Evolutionary conservation across 495 filamentous ascomycete genomes (phyloP).

Genomic region (Talaromyces borbonicus): DNA sequence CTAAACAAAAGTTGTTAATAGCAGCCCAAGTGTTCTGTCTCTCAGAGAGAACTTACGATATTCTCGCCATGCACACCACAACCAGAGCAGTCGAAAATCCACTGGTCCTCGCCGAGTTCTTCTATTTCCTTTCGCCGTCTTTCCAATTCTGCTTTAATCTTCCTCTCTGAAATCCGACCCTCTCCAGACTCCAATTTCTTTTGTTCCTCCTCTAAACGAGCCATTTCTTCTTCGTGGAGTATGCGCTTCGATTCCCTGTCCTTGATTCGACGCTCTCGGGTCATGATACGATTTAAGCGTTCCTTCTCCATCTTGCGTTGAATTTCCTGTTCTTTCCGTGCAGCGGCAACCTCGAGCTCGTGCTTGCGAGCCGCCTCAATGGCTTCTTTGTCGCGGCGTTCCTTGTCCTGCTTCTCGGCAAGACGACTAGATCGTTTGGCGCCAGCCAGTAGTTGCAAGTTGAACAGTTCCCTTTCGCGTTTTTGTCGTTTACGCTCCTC

Average conservation of each 20-base stretch:
- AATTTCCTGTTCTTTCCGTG: slow-evolving; percentile 58
- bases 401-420: slow-evolving; percentile 68
- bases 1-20: slow-evolving; percentile 27
- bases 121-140: slow-evolving; percentile 61
- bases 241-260: slow-evolving; percentile 75
- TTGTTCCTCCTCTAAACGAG: slow-evolving; percentile 66
- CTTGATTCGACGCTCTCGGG: slow-evolving; percentile 70
- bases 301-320: slow-evolving; percentile 63
- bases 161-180: slow-evolving; percentile 64
- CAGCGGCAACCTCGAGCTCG: slow-evolving; percentile 52
- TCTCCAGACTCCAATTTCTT: slow-evolving; percentile 53
- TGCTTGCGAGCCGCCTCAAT: slow-evolving; percentile 63
- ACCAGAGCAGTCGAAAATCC: slow-evolving; percentile 85
- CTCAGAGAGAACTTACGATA: slow-evolving; percentile 33
- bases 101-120: slow-evolving; percentile 71
- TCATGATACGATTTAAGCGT: slow-evolving; percentile 70
- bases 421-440: slow-evolving; percentile 89
- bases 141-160: slow-evolving; percentile 68
- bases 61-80: slow-evolving; percentile 86
- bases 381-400: slow-evolving; percentile 60
- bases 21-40: background rate
- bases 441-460: slow-evolving; percentile 73
- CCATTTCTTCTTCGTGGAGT: slow-evolving; percentile 73
- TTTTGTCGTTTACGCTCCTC: slow-evolving; percentile 57
- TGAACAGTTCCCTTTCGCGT: slow-evolving; percentile 70